Base-by-base conservation (phyloP, 805 yeast species). In the Schwanniomyces vanrijiae region DNA sequence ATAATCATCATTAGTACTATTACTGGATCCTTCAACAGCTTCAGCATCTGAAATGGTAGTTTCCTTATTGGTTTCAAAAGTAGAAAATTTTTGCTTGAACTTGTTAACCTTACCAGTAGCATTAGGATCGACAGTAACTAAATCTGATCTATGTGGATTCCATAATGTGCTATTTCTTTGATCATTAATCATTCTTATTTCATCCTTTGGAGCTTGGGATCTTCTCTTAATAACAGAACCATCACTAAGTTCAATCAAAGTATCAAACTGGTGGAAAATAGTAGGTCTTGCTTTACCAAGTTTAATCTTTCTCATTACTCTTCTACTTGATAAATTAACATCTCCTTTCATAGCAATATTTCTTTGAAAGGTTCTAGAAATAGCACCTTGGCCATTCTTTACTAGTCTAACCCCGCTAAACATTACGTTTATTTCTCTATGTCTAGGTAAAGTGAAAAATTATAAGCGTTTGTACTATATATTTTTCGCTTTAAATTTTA, bases 201-300 rank as follows among this genome's bases (percentile, higher is more conserved):
- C 97, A 44, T 80, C 84, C 58, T 89, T 87, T 9, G 99, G 99
- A 49, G 83, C 89, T 54, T 88, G 96, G 0, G 96, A 83, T 58
- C 88, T 79, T 68, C 99, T 80, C 29, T 73, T 74, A 28, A 90
- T 75, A 1, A 96, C 96, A 25, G 97, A 87, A 1, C 99, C 99
- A 64, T 94, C 99, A 54, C 95, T 86, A 48, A 91, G 77, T 68
- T 92, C 96, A n/a, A 94, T 91, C 31, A 78, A 68, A 26, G 91
- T 86, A 53, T 92, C 90, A 64, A 94, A 94, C 65, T 89, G 89
- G 70, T 92, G 81, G 68, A 89, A 91, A 35, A 94, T 86, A 28
- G 97, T 90, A 1, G 98, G 97, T 68, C 97, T 82, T 14, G 96
- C 90, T 64, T 87, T 87, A 46, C 97, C 97, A 46, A 84, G 68